Evolutionary conservation across 306 rosid species (phyloP).

Genomic region (Casuarina cunninghamiana): DNA sequence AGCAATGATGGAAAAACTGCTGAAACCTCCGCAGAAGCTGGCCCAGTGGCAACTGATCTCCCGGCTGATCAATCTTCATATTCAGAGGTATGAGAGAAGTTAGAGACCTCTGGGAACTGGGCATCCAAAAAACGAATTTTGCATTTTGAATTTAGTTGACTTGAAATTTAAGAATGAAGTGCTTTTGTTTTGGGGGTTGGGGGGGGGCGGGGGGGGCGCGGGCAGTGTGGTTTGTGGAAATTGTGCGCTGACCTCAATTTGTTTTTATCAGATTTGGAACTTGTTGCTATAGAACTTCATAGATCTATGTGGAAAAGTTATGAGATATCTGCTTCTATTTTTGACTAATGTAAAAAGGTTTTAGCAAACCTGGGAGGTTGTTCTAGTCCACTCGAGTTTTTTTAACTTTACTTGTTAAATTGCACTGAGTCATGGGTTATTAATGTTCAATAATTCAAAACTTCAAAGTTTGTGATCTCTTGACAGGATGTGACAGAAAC

Average conservation of each 20-base stretch:
- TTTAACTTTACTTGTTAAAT: not conserved
- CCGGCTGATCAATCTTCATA: constrained; percentile 44
- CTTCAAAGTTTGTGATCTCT: constrained; percentile 1
- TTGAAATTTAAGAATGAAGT: not conserved
- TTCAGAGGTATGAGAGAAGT: constrained; percentile 46
- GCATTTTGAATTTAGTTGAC: not conserved
- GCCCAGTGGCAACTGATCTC: constrained; percentile 30
- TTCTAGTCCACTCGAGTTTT: not conserved
- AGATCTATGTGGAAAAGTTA: not conserved
- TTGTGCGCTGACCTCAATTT: not conserved
- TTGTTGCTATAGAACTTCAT: not conserved
- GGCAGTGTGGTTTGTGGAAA: not conserved
- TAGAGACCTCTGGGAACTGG: not conserved
- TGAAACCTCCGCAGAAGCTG: constrained; percentile 37
- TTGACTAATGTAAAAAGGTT: not conserved
- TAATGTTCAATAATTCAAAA: constrained; percentile 17
- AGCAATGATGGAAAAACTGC: constrained; percentile 33
- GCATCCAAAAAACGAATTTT: not conserved
- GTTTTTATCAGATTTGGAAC: not conserved
- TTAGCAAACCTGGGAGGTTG: not conserved
- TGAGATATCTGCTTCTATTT: not conserved
- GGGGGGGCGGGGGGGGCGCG: no score
- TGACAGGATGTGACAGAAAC: constrained; percentile 56
- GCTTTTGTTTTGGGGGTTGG: no score
- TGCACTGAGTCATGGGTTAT: not conserved